Base-by-base conservation (phyloP, 192 early-diverging fungal genomes). In the Spizellomyces punctatus region DNA sequence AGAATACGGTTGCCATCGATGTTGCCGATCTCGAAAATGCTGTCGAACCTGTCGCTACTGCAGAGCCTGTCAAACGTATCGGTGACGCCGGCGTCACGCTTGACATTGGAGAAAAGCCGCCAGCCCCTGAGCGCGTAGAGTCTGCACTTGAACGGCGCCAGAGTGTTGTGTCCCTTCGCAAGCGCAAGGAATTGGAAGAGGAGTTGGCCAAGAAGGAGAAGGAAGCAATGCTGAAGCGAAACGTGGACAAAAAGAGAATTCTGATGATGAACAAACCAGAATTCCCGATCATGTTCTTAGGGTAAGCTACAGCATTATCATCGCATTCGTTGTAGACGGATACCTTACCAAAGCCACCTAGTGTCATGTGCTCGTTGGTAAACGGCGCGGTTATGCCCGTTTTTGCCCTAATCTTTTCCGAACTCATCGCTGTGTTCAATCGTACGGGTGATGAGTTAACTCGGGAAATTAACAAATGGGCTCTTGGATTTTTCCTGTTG, bases 401-500 rank as follows among this genome's bases (percentile, higher is more conserved):
- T n/a, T 95, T 94, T 77, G 86, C 91, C 21, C 60, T 89, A 10
- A 63, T 80, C 0, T 68, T 74, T 46, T 66, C 76, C 36, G 42
- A 69, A 47, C 70, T 83, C 55, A 61, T 81, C 44, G 61, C 17
- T 12, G 77, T 79, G 12, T 76, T 81, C 49, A 67, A n/a, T 76
- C 76, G 3, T 10, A 44, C 58, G 0, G 8, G 8, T 1, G 58
- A 62, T 47, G 71, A 73, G 75, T 72, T 46, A 64, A 76, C 27
- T 70, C 89, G 58, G 42, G 58, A 82, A 8, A 80, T 83, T 55
- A 76, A 82, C 61, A 77, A 83, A 49, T 92, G 85, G 70, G 79
- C 85, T 5, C 74, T 86, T n/a, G 79, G 87, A 64, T 92, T 92
- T 61, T 73, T 88, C 27, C 59, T 78, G 59, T 89, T 91, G 73